Evolutionary conservation across 2,329 filamentous ascomycete genomes (phyloP).

Genomic region (Curvularia spicifera): DNA sequence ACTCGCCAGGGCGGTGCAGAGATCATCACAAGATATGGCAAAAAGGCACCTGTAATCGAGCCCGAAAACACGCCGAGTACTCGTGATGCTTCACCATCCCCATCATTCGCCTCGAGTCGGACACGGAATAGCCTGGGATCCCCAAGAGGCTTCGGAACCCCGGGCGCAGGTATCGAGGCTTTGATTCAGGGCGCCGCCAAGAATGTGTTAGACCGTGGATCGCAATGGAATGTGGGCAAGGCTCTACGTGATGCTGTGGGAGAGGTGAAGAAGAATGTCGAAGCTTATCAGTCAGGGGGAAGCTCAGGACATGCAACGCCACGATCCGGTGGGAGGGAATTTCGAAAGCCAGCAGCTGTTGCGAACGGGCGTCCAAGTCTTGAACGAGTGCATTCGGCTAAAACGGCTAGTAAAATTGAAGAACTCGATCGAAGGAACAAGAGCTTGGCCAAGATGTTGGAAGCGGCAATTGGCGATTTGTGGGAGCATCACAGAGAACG

Average conservation of each 20-base stretch:
- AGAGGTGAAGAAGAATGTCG: slow-evolving; percentile 78
- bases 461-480: slow-evolving; percentile 68
- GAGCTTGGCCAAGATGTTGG: slow-evolving; percentile 71
- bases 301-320: slow-evolving; percentile 41
- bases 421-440: slow-evolving; percentile 69
- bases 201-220: slow-evolving; percentile 73
- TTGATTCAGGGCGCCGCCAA: slow-evolving; percentile 79
- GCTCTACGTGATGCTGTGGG: slow-evolving; percentile 81
- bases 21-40: slow-evolving; percentile 74
- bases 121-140: slow-evolving; percentile 38
- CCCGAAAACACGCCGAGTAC: slow-evolving; percentile 35
- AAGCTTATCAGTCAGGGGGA: slow-evolving; percentile 61
- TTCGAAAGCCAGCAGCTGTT: slow-evolving; percentile 39
- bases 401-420: slow-evolving; percentile 40
- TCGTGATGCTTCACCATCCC: slow-evolving; percentile 37
- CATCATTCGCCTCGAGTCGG: slow-evolving; percentile 33
- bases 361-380: slow-evolving; percentile 26
- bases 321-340: slow-evolving; percentile 45
- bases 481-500: slow-evolving; percentile 64
- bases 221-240: slow-evolving; percentile 80
- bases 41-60: slow-evolving; percentile 46
- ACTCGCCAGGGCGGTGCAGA: slow-evolving; percentile 66
- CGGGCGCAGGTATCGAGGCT: slow-evolving; percentile 64
- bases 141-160: slow-evolving; percentile 36
- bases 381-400: slow-evolving; percentile 30